These are phyloP conservation scores for Diaporthe citriasiana DNA, from an alignment of 2,329 filamentous ascomycete species.

Conservation along the genomic window DNA sequence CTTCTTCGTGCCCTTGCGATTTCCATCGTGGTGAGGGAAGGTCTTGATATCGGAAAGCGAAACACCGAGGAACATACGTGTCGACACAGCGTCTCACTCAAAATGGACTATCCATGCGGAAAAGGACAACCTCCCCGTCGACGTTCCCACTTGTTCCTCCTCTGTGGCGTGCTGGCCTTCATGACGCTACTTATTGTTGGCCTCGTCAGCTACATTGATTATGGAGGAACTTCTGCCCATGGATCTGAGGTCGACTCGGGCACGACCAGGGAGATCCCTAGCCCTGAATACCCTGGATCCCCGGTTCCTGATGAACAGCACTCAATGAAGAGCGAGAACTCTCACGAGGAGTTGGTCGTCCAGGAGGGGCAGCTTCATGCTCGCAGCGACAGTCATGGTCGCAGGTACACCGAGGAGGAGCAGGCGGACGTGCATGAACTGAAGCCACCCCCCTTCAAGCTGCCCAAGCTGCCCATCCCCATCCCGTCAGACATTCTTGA, in stretches of 20 bases:
- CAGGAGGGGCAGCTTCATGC: constrained; percentile 3
- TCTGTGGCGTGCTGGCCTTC: neutral
- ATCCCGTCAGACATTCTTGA: constrained; percentile 8
- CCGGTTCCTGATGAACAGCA: neutral
- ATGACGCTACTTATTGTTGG: neutral
- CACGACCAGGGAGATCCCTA: neutral
- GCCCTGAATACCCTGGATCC: neutral
- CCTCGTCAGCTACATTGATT: neutral
- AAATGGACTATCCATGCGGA: neutral
- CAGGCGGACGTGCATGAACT: neutral
- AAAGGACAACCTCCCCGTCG: neutral
- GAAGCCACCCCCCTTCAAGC: neutral
- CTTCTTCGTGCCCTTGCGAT: neutral
- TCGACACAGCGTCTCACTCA: no score
- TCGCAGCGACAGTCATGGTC: neutral
- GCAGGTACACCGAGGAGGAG: neutral
- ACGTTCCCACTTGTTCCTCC: neutral
- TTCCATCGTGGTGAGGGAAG: neutral
- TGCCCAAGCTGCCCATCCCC: constrained; percentile 13
- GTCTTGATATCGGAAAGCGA: neutral
- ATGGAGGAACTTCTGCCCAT: no score
- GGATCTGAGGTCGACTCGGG: neutral
- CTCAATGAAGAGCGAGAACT: neutral
- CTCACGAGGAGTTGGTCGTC: neutral
- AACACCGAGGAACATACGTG: neutral